phyloP scores from a whole-genome alignment of 176 grass and related monocot genomes.

The Oryza longistaminata region DNA sequence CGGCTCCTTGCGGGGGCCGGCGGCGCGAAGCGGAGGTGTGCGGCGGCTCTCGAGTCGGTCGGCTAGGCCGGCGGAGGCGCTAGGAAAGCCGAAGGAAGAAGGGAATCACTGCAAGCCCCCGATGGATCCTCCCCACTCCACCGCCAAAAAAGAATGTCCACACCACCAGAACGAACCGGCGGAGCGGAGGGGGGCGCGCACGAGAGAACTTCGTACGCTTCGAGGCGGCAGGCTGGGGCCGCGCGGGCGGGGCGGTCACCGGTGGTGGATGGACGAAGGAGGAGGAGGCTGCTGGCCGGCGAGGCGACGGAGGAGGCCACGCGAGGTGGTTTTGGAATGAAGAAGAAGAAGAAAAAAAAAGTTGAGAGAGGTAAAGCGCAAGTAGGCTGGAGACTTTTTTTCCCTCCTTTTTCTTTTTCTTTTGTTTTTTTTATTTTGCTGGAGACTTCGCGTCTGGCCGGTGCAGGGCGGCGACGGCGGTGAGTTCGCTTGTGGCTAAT shows the following conservation, averaged over 20 bases:
- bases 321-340: background rate
- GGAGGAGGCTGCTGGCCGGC: background rate
- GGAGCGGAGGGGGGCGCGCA: background rate
- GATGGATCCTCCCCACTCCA: background rate
- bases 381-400: background rate
- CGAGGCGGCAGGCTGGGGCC: background rate
- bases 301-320: background rate
- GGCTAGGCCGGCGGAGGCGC: too few relatives aligned
- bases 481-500: background rate
- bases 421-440: too few relatives aligned
- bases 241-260: too few relatives aligned
- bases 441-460: too few relatives aligned
- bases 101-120: background rate
- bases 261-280: background rate
- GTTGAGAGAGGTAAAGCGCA: background rate
- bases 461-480: too few relatives aligned
- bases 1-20: too few relatives aligned
- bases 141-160: background rate
- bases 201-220: background rate
- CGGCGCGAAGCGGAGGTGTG: too few relatives aligned
- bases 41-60: too few relatives aligned
- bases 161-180: background rate
- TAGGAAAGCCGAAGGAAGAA: background rate
- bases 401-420: too few relatives aligned
- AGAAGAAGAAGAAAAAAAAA: background rate